Evolutionary conservation across 441 rosid species (phyloP).

Genomic region (Corymbia calophylla): DNA sequence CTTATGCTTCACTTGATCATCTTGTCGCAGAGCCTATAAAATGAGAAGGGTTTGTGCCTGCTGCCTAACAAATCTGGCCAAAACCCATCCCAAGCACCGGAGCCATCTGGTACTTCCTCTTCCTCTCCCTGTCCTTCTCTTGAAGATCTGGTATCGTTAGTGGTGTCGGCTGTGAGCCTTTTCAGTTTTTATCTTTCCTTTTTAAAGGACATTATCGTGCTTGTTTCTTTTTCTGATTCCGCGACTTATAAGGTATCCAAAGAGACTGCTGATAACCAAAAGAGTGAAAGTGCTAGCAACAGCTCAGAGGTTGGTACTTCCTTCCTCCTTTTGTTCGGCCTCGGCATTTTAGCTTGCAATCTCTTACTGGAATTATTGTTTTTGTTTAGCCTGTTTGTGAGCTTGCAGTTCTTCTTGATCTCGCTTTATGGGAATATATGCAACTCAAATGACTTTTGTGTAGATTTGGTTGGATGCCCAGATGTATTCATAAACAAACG

Average conservation of each 20-base stretch:
- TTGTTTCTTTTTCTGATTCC: neutral
- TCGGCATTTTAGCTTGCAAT: neutral
- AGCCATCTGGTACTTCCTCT: constrained; percentile 1
- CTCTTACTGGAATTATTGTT: neutral
- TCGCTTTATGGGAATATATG: neutral
- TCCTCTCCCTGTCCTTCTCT: neutral
- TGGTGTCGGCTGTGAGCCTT: neutral
- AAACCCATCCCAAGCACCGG: constrained; percentile 13
- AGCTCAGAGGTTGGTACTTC: constrained; percentile 27
- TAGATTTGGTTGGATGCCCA: neutral
- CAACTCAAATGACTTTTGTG: neutral
- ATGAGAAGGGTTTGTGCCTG: constrained; percentile 33
- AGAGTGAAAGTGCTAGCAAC: constrained; percentile 17
- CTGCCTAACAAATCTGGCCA: constrained; percentile 26
- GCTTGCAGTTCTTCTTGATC: neutral
- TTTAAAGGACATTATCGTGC: neutral
- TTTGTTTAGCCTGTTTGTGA: neutral
- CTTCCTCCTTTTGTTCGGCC: neutral
- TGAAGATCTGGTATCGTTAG: neutral
- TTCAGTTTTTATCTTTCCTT: neutral
- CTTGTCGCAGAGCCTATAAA: constrained; percentile 19
- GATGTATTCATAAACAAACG: neutral
- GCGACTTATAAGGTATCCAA: constrained; percentile 27
- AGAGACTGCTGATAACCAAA: constrained; percentile 38
- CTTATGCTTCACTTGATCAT: constrained; percentile 35